phyloP scores from a whole-genome alignment of 78 protist genomes.

The Planoprotostelium fungivorum region DNA sequence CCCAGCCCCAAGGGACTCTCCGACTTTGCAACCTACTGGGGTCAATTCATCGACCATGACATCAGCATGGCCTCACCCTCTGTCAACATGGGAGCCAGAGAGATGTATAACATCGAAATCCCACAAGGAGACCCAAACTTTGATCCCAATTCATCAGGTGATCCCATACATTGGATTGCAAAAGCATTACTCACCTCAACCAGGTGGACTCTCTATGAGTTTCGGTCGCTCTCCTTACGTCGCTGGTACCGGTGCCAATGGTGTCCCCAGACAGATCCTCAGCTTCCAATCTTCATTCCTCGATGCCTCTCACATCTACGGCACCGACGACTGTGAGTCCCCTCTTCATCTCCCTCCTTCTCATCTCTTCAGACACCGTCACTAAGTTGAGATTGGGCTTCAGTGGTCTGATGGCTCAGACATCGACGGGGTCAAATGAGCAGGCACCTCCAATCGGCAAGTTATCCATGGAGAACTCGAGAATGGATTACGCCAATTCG shows the following conservation, averaged over 20 bases:
- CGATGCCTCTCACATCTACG: background rate
- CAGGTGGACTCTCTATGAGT: conserved; percentile 2
- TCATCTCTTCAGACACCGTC: too few relatives aligned
- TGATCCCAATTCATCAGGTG: conserved; percentile 48
- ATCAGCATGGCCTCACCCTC: background rate
- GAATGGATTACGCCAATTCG: background rate
- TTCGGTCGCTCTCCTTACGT: conserved; percentile 25
- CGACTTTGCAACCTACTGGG: conserved; percentile 47
- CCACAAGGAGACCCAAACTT: conserved; percentile 41
- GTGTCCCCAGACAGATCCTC: background rate
- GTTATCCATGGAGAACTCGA: background rate
- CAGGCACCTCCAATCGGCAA: conserved; percentile 6
- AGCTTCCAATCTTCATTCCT: background rate
- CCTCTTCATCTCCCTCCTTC: background rate
- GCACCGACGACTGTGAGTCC: background rate
- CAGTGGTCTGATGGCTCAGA: background rate
- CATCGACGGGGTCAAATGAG: conserved; percentile 1
- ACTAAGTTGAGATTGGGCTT: too few relatives aligned
- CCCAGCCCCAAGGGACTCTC: conserved; percentile 16
- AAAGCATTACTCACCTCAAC: too few relatives aligned
- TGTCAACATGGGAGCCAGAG: background rate
- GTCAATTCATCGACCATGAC: conserved; percentile 28
- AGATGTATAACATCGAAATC: conserved; percentile 4
- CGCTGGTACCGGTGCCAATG: conserved; percentile 33
- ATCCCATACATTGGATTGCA: too few relatives aligned